Base-by-base conservation (phyloP, 208 protist species). In the Trypanosoma caninum region DNA sequence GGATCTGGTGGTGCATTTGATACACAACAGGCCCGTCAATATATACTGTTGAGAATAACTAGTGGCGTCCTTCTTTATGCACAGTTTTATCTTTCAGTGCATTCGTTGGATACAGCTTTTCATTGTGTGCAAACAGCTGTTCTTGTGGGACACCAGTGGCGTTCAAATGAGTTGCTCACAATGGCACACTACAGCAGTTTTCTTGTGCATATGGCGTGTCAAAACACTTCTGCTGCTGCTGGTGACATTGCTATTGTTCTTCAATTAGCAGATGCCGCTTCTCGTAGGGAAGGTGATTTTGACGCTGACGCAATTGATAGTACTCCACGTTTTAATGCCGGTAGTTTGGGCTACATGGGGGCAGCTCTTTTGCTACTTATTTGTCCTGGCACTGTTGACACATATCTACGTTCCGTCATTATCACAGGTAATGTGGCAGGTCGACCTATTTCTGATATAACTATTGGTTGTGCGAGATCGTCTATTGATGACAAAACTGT, bases 221-320 rank as follows among this genome's bases (percentile, higher is more conserved):
- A 82, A 54, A 52, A 72, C 27, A 67, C 78, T 10, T 30, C 58
- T 3, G 82, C 82, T n/a, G 87, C 87, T 6, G 87, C 82, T 4
- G 84, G 89, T 56, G 84, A 76, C 38, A 79, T 94, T 20, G 69
- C 87, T n/a, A 85, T 94, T 25, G 77, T 84, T 22, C 72, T 94
- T 16, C 84, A 90, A 60, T 57, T 94, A 13, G 73, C 74, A 8
- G 58, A 58, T 50, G 65, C 67, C 16, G 56, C 67, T 35, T 31
- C 50, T 22, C 67, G 35, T 20, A 55, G 50, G 27, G 58, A 62
- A 22, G 35, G 34, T 45, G 51, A 41, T 28, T 51, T 9, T 8
- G 66, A 42, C 3, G 44, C 20, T 23, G 46, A 25, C 7, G 14
- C 45, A 27, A 48, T 54, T 35, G 41, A 38, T 4, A 58, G 45